Percentiles rank a stretch among this genome's conserved stretches.
These are phyloP conservation scores for Effrenium voratum DNA, from an alignment of 73 alveolate genomes.

Conservation along the genomic window DNA sequence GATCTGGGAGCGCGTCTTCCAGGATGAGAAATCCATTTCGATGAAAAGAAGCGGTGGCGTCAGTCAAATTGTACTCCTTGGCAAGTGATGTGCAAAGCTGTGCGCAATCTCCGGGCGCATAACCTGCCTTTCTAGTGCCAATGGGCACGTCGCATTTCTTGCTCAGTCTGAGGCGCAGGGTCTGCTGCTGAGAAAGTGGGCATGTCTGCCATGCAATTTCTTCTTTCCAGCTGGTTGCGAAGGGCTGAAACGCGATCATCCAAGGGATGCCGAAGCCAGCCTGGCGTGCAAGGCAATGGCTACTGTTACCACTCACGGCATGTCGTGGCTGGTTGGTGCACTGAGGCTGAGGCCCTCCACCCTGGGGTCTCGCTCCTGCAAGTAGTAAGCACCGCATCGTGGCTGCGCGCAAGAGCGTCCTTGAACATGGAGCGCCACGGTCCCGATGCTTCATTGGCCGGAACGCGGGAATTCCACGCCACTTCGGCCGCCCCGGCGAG, in stretches of 20 bases:
- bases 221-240: neutral
- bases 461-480: slow-evolving; percentile 66
- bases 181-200: slow-evolving; percentile 12
- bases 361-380: slow-evolving; percentile 74
- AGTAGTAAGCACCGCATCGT: neutral
- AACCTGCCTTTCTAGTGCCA: neutral
- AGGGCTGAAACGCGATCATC: slow-evolving; percentile 35
- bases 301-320: neutral
- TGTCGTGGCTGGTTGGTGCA: neutral
- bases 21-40: slow-evolving; percentile 46
- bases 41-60: slow-evolving; percentile 27
- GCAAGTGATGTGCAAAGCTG: neutral
- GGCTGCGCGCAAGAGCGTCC: neutral
- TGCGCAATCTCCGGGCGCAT: neutral
- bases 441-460: slow-evolving; percentile 69
- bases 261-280: slow-evolving; percentile 42
- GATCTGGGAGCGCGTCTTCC: slow-evolving; percentile 24
- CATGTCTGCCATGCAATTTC: slow-evolving; percentile 63
- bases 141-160: neutral
- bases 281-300: neutral
- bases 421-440: slow-evolving; percentile 86
- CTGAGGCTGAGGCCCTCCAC: slow-evolving; percentile 57
- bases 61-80: slow-evolving; percentile 38
- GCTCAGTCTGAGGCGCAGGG: neutral
- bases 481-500: slow-evolving; percentile 1